Evolutionary conservation across 768 basidiomycete species (phyloP), one percentile per base, ranked within the genome.

Genomic region (Lactarius pseudohatsudake): DNA sequence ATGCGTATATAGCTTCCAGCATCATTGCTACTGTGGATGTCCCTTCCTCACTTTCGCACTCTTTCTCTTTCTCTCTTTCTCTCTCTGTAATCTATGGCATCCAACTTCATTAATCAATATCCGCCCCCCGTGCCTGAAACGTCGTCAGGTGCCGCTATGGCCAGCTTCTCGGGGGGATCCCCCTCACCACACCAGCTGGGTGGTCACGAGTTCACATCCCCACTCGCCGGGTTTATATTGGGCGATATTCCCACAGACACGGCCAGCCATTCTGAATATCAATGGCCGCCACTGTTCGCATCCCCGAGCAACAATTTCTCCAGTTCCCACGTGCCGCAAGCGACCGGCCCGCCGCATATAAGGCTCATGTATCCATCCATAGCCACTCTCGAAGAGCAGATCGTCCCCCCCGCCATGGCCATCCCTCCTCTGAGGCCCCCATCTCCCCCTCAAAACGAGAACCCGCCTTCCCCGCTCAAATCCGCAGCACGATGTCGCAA

Each of bases 1-100:
- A 67, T 67, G 66, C 66, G 66, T 67, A 67, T 67, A 67, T 67
- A 67, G 66, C 66, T 67, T 64, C 62, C 58, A 64, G 22, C 66
- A 67, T 67, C 66, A 67, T 55, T 67, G 57, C 62, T 64, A 60
- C 50, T 56, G 56, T 58, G 45, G 50, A 43, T 62, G 43, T 60
- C 66, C 66, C 61, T 57, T 62, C 61, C 65, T 62, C 61, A 15
- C 60, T 50, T 41, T 58, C 60, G 56, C 61, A 50, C 47, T 67
- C 66, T 56, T 56, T 59, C 54, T 61, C 64, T 62, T 36, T 63
- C 57, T 45, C 54, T 55, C 32, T 59, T 50, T 59, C 32, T 55
- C 47, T 59, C 57, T 47, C 34, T 45, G 34, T 67, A 67, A 26
- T 41, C 66, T 63, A 67, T 64, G 62, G 50, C 62, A 40, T 64